Conservation (phyloP, 306 rosid genomes). For the Astragalus membranaceus region DNA sequence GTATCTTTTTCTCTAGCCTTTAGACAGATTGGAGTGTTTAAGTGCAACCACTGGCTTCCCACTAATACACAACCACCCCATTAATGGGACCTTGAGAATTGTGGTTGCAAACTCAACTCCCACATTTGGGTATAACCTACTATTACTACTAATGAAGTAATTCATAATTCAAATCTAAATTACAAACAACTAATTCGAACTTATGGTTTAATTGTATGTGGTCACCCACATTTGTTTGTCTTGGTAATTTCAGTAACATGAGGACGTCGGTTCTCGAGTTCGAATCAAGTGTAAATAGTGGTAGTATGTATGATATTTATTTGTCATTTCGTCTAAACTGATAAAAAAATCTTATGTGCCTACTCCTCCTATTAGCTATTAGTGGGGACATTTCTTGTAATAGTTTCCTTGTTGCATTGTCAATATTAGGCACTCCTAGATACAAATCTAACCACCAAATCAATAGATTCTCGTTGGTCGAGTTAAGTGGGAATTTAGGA, state of each 20-base stretch:
- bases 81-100: slow-evolving; percentile 43
- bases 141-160: no score
- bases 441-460: slow-evolving; percentile 14
- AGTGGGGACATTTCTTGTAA: slow-evolving; percentile 35
- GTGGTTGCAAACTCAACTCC: slow-evolving; percentile 39
- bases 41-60: slow-evolving; percentile 50
- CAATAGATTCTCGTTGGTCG: slow-evolving; percentile 27
- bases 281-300: no score
- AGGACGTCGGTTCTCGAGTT: no score
- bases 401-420: slow-evolving; percentile 30
- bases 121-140: slow-evolving; percentile 29
- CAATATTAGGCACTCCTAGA: slow-evolving; percentile 31
- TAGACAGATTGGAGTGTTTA: slow-evolving; percentile 32
- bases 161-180: no score
- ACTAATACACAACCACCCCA: slow-evolving; percentile 34
- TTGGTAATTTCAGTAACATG: no score
- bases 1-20: slow-evolving; percentile 12
- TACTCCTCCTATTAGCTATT: not conserved
- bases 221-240: no score
- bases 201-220: no score
- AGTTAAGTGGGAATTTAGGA: not conserved
- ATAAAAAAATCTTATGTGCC: no score
- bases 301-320: no score
- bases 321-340: no score
- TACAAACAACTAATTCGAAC: no score